phyloP scores from a whole-genome alignment of 805 yeast genomes.

The Candida saitoana region DNA sequence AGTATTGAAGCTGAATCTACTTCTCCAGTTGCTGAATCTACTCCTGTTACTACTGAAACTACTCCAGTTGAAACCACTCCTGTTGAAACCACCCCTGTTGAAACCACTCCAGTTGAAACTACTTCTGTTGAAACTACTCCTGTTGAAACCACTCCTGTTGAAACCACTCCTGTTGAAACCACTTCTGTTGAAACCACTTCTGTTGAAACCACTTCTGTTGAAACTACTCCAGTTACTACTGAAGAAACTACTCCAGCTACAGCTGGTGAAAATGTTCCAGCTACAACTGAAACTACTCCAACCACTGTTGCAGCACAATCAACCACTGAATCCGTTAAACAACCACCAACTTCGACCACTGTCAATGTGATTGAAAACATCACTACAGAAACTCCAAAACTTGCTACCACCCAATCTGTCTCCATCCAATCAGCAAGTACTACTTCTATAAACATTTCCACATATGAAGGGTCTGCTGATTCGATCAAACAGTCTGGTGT shows the following conservation, averaged over 20 bases:
- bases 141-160: slow-evolving; percentile 3
- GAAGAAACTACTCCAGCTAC: too few species aligned
- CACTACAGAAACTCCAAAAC: slow-evolving; percentile 27
- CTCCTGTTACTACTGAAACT: slow-evolving; percentile 8
- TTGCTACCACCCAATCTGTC: slow-evolving; percentile 10
- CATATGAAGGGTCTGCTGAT: slow-evolving; percentile 28
- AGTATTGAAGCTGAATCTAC: too few species aligned
- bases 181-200: not conserved
- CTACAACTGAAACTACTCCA: too few species aligned
- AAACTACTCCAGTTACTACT: slow-evolving; percentile 6
- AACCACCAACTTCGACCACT: slow-evolving; percentile 16
- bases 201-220: slow-evolving; percentile 1
- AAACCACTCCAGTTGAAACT: slow-evolving; percentile 7
- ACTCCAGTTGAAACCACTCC: not conserved
- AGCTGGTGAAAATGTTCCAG: too few species aligned
- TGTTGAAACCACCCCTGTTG: slow-evolving; percentile 1
- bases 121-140: not conserved
- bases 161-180: slow-evolving; percentile 9
- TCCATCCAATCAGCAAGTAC: slow-evolving; percentile 12
- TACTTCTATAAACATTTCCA: slow-evolving; percentile 12
- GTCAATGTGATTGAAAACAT: slow-evolving; percentile 41
- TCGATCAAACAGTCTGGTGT: slow-evolving; percentile 9
- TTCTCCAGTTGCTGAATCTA: too few species aligned
- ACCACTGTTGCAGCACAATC: slow-evolving; percentile 6
- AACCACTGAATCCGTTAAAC: slow-evolving; percentile 4